These are phyloP conservation scores for Pichia sp. DNA, from an alignment of 1,139 yeast species.

Conservation along the genomic window DNA sequence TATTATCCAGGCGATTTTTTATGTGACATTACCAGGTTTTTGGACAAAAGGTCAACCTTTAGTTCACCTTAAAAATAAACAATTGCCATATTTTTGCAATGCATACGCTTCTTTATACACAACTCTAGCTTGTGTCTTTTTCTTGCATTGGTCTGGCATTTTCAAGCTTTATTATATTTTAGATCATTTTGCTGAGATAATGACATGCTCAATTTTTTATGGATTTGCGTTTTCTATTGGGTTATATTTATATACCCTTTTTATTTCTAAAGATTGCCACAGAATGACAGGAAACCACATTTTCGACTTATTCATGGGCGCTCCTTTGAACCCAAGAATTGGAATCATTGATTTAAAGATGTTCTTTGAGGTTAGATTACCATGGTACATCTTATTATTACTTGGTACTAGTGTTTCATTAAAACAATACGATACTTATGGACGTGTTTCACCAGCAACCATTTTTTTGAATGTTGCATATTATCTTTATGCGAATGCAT, in stretches of 20 bases:
- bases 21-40: conserved; percentile 86
- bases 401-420: conserved; percentile 66
- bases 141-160: conserved; percentile 63
- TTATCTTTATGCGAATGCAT: conserved; percentile 93
- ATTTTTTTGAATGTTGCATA: conserved; percentile 71
- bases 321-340: conserved; percentile 90
- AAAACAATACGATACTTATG: conserved; percentile 75
- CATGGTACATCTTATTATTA: conserved; percentile 89
- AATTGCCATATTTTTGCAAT: conserved; percentile 87
- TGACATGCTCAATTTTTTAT: conserved; percentile 80
- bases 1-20: conserved; percentile 62
- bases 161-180: conserved; percentile 67
- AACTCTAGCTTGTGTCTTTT: conserved; percentile 48
- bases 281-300: conserved; percentile 86
- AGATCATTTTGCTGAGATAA: conserved; percentile 81
- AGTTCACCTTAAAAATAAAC: conserved; percentile 66
- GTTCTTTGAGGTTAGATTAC: conserved; percentile 95
- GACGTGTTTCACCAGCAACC: conserved; percentile 72
- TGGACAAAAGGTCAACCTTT: conserved; percentile 95
- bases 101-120: conserved; percentile 81
- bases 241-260: conserved; percentile 57
- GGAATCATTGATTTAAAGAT: conserved; percentile 90
- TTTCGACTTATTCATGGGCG: conserved; percentile 95
- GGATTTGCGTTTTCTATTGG: conserved; percentile 62
- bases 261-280: conserved; percentile 65